Evolutionary conservation across 1,139 yeast species (phyloP), one percentile per base, ranked within the genome.

Genomic region (Debaryomycetaceae sp.): DNA sequence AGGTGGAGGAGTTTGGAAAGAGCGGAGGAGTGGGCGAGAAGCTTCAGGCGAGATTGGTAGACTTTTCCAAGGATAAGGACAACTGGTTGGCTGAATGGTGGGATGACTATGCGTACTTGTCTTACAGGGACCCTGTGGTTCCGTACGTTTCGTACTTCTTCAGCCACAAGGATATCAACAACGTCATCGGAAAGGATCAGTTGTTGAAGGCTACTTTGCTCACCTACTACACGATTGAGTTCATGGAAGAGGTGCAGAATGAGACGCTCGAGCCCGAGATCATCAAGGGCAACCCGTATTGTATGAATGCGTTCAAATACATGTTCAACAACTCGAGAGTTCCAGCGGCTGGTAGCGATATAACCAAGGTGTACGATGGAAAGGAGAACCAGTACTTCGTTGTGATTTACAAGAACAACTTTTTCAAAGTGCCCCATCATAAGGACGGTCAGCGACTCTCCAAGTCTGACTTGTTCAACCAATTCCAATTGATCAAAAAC

Each of bases 71-170:
- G 36, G 78, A 68, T 48, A 78, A 82, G 53, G 84, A 88, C 62
- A 93, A 93, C 66, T 93, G 99, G 99, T 78, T 93, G 59, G 81
- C 88, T 44, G 86, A 81, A 49, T 89, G 86, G 77, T 93, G 99
- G 99, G 96, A 91, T 65, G 87, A 87, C 58, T 89, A 86, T 56
- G 96, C 97, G 31, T 93, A 93, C 67, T 73, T 93, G 74, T 83
- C 87, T 37, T 90, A 89, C 69, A 80, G 95, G 55, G 98, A 89
- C 64, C 96, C 98, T 0, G 88, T 93, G 23, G 89, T 88, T 31
- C 98, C 98, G 13, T 90, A 83, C 62, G 97, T 89, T 36, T 87
- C 96, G 9, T 93, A 93, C 70, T 93, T 90, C 58, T 91, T 82
- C 68, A 79, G 85, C 44, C 97, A 91, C 73, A 84, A 82, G 65